Base-by-base conservation (phyloP, 1,284 basidiomycete genomes). In the Ustilago esculenta region DNA sequence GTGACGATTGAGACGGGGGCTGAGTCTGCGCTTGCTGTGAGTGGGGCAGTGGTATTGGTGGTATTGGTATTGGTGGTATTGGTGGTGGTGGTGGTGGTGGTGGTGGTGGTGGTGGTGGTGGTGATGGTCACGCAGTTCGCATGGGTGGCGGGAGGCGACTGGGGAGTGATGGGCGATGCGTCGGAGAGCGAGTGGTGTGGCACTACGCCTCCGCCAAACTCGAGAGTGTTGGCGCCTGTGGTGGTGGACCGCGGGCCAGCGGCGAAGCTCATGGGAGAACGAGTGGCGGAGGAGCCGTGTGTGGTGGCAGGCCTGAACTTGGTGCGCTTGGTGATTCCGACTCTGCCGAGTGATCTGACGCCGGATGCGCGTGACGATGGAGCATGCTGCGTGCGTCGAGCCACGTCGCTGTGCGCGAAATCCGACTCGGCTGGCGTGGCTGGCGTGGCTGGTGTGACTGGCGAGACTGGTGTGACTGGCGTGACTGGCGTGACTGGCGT, bases 131-230 rank as follows among this genome's bases (percentile, higher is more conserved):
- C n/a, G n/a, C n/a, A n/a, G n/a, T n/a, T n/a, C n/a, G n/a, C n/a
- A n/a, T n/a, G n/a, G n/a, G n/a, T n/a, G n/a, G n/a, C n/a, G n/a
- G n/a, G n/a, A n/a, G n/a, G n/a, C n/a, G n/a, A 21, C 24, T 47
- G 52, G n/a, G 52, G 52, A 12, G 52, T 43, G 27, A 56, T 12
- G n/a, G 48, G 53, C 23, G 52, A 51, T 32, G 25, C 21, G 11
- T 56, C 52, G 25, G 57, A 50, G n/a, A 9, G 46, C 17, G 65
- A 49, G 27, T 63, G 53, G 39, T 65, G 57, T 34, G 67, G 67
- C 4, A 70, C 61, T 3, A 70, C 67, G 25, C 67, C 67, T 35
- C 67, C 51, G 4, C 67, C 67, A 25, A 57, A 65, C 33, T 70
- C 67, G 30, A 70, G 42, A 44, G 39, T 47, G 49, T 49, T 53